Evolutionary conservation across 805 yeast species (phyloP).

Genomic region (Sugiyamaella valdiviana): DNA sequence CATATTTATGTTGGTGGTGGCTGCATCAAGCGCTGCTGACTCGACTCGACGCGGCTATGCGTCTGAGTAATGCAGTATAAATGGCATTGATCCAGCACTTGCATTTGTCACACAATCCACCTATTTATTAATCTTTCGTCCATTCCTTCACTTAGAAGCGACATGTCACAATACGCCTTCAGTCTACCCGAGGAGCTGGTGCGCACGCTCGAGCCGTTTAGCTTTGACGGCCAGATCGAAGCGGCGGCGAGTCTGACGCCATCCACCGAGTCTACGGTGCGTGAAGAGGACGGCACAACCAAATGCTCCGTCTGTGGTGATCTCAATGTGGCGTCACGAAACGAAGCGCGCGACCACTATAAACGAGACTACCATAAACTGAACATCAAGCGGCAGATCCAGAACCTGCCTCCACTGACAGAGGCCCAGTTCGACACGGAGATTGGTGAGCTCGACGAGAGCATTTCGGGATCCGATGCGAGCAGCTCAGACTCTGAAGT

Average conservation of each 20-base stretch:
- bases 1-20: not conserved
- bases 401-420: slow-evolving; percentile 41
- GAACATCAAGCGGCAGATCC: slow-evolving; percentile 50
- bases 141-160: not conserved
- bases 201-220: not conserved
- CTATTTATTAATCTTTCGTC: not conserved
- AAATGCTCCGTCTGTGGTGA: slow-evolving; percentile 16
- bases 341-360: slow-evolving; percentile 39
- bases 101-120: not conserved
- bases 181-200: slow-evolving; percentile 13
- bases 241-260: not conserved
- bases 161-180: slow-evolving; percentile 9
- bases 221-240: slow-evolving; percentile 4
- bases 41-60: not conserved
- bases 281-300: slow-evolving; percentile 2
- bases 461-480: slow-evolving; percentile 51
- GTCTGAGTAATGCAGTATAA: not conserved
- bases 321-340: slow-evolving; percentile 2
- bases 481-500: not conserved
- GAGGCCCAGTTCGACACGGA: slow-evolving; percentile 55
- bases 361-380: slow-evolving; percentile 53
- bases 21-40: too few relatives aligned
- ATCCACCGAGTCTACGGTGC: not conserved
- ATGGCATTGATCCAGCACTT: not conserved
- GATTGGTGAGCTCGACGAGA: slow-evolving; percentile 42